These are phyloP conservation scores for Dillenia turbinata DNA, from an alignment of 164 flowering plant species.

Conservation along the genomic window DNA sequence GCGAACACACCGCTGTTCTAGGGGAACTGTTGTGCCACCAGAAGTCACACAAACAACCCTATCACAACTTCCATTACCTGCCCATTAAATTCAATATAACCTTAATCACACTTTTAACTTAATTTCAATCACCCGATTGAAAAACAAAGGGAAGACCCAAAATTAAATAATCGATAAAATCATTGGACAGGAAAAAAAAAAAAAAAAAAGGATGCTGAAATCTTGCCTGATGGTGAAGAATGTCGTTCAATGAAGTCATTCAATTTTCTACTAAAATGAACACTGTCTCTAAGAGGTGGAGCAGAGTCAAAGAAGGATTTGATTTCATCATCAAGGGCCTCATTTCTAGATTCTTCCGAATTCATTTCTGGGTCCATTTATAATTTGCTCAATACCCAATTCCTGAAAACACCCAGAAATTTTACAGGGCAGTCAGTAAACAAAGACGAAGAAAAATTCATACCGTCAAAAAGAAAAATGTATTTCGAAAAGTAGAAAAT, in stretches of 20 bases:
- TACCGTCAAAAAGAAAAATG: too few relatives aligned
- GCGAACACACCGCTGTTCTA: conserved; percentile 87
- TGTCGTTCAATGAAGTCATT: conserved; percentile 44
- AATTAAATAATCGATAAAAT: not conserved
- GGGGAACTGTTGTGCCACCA: conserved; percentile 94
- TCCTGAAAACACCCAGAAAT: too few relatives aligned
- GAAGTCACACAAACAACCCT: conserved; percentile 86
- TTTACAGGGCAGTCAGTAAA: too few relatives aligned
- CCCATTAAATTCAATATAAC: conserved; percentile 3
- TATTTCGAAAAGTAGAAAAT: too few relatives aligned
- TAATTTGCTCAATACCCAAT: too few relatives aligned
- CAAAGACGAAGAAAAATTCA: too few relatives aligned
- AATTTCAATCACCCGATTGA: not conserved
- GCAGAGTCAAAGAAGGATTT: conserved; percentile 67
- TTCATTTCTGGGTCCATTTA: conserved; percentile 8
- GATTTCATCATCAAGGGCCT: conserved; percentile 27
- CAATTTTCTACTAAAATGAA: conserved; percentile 28
- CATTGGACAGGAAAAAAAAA: too few relatives aligned
- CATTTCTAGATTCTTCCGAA: conserved; percentile 13
- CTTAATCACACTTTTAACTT: not conserved
- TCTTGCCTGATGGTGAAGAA: conserved; percentile 40
- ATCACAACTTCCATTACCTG: conserved; percentile 33
- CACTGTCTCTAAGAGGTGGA: conserved; percentile 59
- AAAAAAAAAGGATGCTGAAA: not conserved
- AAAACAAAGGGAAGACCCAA: not conserved